Conservation (phyloP, 2,329 filamentous ascomycete species). For the Onygenales sp. region DNA sequence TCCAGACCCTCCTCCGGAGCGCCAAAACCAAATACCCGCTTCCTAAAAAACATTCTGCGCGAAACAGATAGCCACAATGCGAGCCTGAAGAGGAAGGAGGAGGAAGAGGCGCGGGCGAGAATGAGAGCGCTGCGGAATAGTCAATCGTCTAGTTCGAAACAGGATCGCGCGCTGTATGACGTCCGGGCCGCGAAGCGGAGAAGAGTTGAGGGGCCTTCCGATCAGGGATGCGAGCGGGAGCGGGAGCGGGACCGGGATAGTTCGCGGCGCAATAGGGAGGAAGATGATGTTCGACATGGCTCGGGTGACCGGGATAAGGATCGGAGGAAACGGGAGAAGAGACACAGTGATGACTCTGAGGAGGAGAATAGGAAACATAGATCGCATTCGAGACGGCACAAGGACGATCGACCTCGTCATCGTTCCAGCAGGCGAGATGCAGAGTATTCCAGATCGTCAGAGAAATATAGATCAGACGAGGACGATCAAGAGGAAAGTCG, state of each 20-base stretch:
- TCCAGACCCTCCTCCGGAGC: conserved; percentile 53
- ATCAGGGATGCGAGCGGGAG: conserved; percentile 8
- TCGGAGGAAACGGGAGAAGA: conserved; percentile 15
- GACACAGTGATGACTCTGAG: conserved; percentile 12
- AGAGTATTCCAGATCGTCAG: conserved; percentile 16
- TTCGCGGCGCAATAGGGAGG: conserved; percentile 20
- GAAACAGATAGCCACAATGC: conserved; percentile 86
- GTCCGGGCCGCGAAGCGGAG: conserved; percentile 15
- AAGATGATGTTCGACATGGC: conserved; percentile 17
- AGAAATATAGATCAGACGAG: conserved; percentile 13
- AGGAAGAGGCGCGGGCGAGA: conserved; percentile 64
- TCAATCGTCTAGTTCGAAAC: conserved; percentile 27
- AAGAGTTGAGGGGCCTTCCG: conserved; percentile 15
- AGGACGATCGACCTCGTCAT: conserved; percentile 6
- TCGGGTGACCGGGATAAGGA: conserved; percentile 5
- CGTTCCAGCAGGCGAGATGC: conserved; percentile 7
- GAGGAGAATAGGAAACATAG: conserved; percentile 7
- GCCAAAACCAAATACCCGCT: conserved; percentile 85
- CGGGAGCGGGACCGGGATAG: conserved; percentile 8
- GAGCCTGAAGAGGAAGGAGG: conserved; percentile 73
- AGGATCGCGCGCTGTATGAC: conserved; percentile 12
- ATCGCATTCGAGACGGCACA: conserved; percentile 2
- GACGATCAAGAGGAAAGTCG: conserved; percentile 2
- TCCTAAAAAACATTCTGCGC: conserved; percentile 77
- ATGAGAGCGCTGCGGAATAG: conserved; percentile 47